Conservation (phyloP, 352 stramenopile genomes). For the Elongisporangium prolatum region DNA sequence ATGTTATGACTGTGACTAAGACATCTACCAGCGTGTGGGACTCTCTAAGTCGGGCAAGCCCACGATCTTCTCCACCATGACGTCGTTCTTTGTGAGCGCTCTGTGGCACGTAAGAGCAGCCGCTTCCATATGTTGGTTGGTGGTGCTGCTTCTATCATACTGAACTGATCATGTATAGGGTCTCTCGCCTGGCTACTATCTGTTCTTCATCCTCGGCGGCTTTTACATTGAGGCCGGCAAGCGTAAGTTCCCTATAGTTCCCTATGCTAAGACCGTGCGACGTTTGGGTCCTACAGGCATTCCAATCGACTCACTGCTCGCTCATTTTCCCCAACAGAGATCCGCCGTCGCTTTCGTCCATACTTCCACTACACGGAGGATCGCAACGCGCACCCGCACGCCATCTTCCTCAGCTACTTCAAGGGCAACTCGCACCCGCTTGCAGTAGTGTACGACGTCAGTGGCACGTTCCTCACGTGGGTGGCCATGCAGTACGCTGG, state of each 20-base stretch:
- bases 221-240: slow-evolving; percentile 88
- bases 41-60: slow-evolving; percentile 79
- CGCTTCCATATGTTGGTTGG: too few species aligned
- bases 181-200: slow-evolving; percentile 83
- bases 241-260: slow-evolving; percentile 49
- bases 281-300: too few species aligned
- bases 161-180: slow-evolving; percentile 26
- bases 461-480: slow-evolving; percentile 73
- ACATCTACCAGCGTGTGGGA: slow-evolving; percentile 83
- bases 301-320: too few species aligned
- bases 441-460: slow-evolving; percentile 74
- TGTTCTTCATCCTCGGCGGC: slow-evolving; percentile 82
- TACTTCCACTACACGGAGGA: slow-evolving; percentile 88
- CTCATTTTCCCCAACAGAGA: slow-evolving; percentile 22
- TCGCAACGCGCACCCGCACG: slow-evolving; percentile 65
- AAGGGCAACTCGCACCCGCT: slow-evolving; percentile 66
- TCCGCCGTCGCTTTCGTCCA: slow-evolving; percentile 64
- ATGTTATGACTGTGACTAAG: slow-evolving; percentile 20
- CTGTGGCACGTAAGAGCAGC: slow-evolving; percentile 66
- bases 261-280: background rate
- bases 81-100: slow-evolving; percentile 77
- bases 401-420: slow-evolving; percentile 81
- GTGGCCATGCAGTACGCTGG: slow-evolving; percentile 84
- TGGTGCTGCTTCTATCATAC: background rate
- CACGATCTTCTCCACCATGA: slow-evolving; percentile 66